phyloP scores from a whole-genome alignment of 176 grass and related monocot species.

The Aegilops sharonensis region DNA sequence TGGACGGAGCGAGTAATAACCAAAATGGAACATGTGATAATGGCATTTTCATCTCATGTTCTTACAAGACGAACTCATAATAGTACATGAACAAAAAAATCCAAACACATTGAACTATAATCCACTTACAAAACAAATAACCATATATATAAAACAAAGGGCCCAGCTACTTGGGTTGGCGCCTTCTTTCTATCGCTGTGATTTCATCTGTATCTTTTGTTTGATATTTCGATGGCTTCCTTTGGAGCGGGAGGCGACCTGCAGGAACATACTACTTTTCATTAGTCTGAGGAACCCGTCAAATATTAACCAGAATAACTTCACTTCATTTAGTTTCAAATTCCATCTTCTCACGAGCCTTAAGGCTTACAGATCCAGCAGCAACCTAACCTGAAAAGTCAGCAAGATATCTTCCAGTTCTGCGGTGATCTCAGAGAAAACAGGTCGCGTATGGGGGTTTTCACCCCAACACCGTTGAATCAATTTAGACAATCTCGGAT shows the following conservation, averaged over 20 bases:
- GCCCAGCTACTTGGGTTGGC: background rate
- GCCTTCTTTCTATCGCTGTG: conserved; percentile 21
- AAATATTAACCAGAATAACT: background rate
- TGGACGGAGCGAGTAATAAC: background rate
- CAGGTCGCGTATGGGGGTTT: conserved; percentile 48
- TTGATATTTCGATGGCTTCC: conserved; percentile 23
- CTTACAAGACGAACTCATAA: conserved; percentile 7
- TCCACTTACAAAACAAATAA: background rate
- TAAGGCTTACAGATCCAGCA: background rate
- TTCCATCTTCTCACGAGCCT: background rate
- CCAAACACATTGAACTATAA: background rate
- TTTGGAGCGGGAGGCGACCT: conserved; percentile 35
- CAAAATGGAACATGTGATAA: background rate
- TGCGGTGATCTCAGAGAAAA: conserved; percentile 62
- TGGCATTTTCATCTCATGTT: background rate
- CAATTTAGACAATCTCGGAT: conserved; percentile 55
- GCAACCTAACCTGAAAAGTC: conserved; percentile 48
- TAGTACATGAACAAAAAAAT: background rate
- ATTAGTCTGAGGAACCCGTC: background rate
- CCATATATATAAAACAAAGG: background rate
- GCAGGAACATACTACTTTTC: background rate
- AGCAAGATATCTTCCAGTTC: conserved; percentile 68
- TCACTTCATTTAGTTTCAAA: background rate
- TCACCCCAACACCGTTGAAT: conserved; percentile 74
- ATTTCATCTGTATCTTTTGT: conserved; percentile 58